Evolutionary conservation across 2,329 filamentous ascomycete genomes (phyloP).

Genomic region (Ceratocystis alfenasii): DNA sequence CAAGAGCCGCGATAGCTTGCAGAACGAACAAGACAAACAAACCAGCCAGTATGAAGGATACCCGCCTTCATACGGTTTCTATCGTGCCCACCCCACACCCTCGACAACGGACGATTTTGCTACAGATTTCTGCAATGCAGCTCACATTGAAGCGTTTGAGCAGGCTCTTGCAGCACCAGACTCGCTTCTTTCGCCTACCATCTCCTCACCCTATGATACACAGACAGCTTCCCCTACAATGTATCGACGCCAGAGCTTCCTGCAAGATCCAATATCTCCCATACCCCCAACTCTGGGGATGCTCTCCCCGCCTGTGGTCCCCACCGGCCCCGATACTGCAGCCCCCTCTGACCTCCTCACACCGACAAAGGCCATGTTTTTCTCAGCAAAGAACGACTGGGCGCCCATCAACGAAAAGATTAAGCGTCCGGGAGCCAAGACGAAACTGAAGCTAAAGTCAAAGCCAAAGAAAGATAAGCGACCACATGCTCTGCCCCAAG

Average conservation of each 20-base stretch:
- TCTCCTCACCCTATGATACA: slow-evolving; percentile 33
- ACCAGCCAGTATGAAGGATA: slow-evolving; percentile 1
- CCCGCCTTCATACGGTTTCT: slow-evolving; percentile 43
- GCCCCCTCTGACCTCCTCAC: slow-evolving; percentile 25
- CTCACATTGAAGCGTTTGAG: slow-evolving; percentile 66
- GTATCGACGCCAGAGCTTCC: slow-evolving; percentile 26
- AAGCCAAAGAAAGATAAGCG: slow-evolving; percentile 28
- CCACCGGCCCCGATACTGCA: slow-evolving; percentile 23
- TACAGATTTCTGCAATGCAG: slow-evolving; percentile 60
- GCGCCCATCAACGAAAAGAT: slow-evolving; percentile 70
- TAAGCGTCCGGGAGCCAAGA: slow-evolving; percentile 30
- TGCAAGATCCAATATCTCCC: slow-evolving; percentile 14
- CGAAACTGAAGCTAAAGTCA: slow-evolving; percentile 1
- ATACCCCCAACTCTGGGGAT: slow-evolving; percentile 24
- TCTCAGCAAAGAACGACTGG: slow-evolving; percentile 93
- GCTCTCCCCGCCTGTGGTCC: slow-evolving; percentile 31
- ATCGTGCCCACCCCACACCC: slow-evolving; percentile 53
- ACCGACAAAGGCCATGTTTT: slow-evolving; percentile 43
- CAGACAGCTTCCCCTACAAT: slow-evolving; percentile 15
- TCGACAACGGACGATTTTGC: slow-evolving; percentile 65
- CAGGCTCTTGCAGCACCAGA: slow-evolving; percentile 74
- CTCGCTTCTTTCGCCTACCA: slow-evolving; percentile 50
- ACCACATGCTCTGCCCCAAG: slow-evolving; percentile 30
- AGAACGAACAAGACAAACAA: background rate
- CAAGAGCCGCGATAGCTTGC: background rate